phyloP scores from a whole-genome alignment of 148 eudicot species.

The Drosera capensis region DNA sequence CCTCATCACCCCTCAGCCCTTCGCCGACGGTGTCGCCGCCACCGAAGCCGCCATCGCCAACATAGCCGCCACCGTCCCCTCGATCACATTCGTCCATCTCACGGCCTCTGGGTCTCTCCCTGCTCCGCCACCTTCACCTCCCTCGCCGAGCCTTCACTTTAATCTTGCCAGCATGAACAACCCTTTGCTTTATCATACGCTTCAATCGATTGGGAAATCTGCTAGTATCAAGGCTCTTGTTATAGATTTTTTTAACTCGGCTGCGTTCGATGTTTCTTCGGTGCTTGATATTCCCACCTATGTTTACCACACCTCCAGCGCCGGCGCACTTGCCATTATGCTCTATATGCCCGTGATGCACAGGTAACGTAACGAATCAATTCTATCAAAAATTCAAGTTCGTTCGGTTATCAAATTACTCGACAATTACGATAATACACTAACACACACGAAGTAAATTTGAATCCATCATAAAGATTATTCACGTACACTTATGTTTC shows the following conservation, averaged over 20 bases:
- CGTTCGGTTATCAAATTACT: too few relatives aligned
- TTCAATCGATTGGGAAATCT: background rate
- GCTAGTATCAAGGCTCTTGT: constrained; percentile 2
- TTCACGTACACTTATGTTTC: too few relatives aligned
- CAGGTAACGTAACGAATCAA: too few relatives aligned
- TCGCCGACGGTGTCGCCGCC: too few relatives aligned
- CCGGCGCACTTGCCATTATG: constrained; percentile 3
- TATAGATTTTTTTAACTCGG: constrained; percentile 4
- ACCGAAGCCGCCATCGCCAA: background rate
- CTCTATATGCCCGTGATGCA: constrained; percentile 5
- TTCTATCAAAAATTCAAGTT: too few relatives aligned
- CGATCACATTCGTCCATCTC: constrained; percentile 1
- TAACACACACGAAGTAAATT: too few relatives aligned
- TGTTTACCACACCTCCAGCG: constrained; percentile 7
- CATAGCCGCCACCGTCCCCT: background rate
- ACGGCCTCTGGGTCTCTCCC: background rate
- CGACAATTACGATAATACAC: too few relatives aligned
- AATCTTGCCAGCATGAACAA: background rate
- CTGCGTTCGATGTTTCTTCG: background rate
- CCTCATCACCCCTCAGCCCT: constrained; percentile 2
- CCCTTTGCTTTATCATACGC: background rate
- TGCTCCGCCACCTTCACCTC: background rate
- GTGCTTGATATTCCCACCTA: constrained; percentile 5
- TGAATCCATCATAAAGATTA: too few relatives aligned
- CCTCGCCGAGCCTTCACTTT: background rate